phyloP scores from a whole-genome alignment of 2,329 filamentous ascomycete species.

The Phymatotrichopsis omnivora region DNA sequence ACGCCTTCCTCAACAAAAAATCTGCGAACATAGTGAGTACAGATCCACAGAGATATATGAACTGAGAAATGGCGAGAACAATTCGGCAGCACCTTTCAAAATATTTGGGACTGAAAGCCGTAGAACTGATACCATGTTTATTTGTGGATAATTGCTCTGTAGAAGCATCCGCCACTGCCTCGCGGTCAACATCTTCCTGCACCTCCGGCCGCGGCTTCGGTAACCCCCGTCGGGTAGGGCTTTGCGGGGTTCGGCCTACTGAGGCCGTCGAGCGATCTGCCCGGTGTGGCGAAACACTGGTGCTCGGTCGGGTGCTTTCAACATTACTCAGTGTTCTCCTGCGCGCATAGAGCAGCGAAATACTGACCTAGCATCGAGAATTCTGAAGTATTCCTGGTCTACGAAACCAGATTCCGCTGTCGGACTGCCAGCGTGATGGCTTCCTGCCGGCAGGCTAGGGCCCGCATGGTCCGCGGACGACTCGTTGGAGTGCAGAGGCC shows the following conservation, averaged over 20 bases:
- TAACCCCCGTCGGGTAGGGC: constrained; percentile 26
- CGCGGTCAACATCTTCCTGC: constrained; percentile 17
- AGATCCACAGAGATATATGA: background rate
- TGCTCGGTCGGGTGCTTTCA: constrained; percentile 33
- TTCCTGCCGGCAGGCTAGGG: constrained; percentile 11
- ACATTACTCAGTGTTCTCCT: constrained; percentile 35
- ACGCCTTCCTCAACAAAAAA: constrained; percentile 88
- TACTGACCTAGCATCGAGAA: constrained; percentile 59
- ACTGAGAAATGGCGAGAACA: too few relatives aligned
- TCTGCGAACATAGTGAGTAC: constrained; percentile 9
- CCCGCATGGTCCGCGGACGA: constrained; percentile 22
- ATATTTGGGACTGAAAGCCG: constrained; percentile 85
- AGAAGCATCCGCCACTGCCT: constrained; percentile 11
- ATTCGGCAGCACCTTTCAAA: constrained; percentile 57
- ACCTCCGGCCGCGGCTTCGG: constrained; percentile 30
- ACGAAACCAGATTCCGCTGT: constrained; percentile 57
- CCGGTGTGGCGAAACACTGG: too few relatives aligned
- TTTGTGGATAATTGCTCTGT: background rate
- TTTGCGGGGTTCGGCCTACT: constrained; percentile 25
- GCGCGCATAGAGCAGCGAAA: too few relatives aligned
- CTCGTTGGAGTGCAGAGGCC: constrained; percentile 46
- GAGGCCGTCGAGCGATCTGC: too few relatives aligned
- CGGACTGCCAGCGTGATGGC: constrained; percentile 36
- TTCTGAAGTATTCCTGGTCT: constrained; percentile 87
- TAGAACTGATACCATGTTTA: constrained; percentile 59